phyloP scores from a whole-genome alignment of 1,284 basidiomycete species.

The Heliocybe sulcata region DNA sequence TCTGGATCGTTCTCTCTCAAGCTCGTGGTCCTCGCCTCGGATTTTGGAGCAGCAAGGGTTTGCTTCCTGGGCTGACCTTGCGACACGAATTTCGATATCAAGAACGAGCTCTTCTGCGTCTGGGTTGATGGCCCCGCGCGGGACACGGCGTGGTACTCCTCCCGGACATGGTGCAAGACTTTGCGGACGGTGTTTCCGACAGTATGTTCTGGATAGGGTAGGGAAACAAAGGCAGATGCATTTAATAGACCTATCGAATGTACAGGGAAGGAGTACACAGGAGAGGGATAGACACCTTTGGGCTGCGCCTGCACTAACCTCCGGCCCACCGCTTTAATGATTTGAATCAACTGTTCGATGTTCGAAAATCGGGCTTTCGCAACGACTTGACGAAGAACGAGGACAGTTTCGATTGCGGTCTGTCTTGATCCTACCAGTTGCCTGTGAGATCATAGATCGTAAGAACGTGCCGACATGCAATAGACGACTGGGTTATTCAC shows the following conservation, averaged over 20 bases:
- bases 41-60: constrained; percentile 34
- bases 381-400: constrained; percentile 85
- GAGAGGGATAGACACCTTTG: constrained; percentile 57
- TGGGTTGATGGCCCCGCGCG: constrained; percentile 26
- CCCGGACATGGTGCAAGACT: constrained; percentile 86
- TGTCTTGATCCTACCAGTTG: constrained; percentile 85
- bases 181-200: constrained; percentile 92
- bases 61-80: constrained; percentile 69
- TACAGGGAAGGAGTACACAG: neutral
- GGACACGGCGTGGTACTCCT: constrained; percentile 77
- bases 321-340: constrained; percentile 78
- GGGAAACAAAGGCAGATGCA: constrained; percentile 3
- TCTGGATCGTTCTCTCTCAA: constrained; percentile 62
- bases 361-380: constrained; percentile 81
- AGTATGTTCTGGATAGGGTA: constrained; percentile 65
- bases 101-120: constrained; percentile 41
- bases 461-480: constrained; percentile 3
- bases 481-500: constrained; percentile 31
- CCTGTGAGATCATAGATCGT: constrained; percentile 29
- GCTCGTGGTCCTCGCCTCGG: constrained; percentile 39
- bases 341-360: constrained; percentile 79
- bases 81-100: constrained; percentile 72
- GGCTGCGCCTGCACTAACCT: constrained; percentile 85
- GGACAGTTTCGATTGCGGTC: constrained; percentile 85
- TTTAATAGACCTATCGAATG: neutral